Percentiles rank a stretch among this genome's conserved stretches.
Conservation (phyloP, 345 rosid species). For the Lenwebbia sp. region DNA sequence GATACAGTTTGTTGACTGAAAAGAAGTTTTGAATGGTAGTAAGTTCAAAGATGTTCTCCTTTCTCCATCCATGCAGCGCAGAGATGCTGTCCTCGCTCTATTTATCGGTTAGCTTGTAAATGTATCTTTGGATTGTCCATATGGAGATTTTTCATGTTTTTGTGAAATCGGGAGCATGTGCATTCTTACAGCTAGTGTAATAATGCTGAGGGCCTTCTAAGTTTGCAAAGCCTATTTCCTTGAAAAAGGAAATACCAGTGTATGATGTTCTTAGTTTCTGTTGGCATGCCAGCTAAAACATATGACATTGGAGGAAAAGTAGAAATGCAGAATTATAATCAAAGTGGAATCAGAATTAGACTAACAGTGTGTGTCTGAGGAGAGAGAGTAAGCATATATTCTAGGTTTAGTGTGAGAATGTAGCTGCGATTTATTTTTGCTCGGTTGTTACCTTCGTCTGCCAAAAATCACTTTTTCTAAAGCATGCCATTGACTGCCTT, state of each 20-base stretch:
- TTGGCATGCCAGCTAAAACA: neutral
- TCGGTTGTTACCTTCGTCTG: neutral
- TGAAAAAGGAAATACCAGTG: neutral
- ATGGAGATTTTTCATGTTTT: neutral
- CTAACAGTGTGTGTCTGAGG: neutral
- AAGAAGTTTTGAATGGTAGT: neutral
- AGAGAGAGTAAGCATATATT: neutral
- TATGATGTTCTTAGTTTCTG: neutral
- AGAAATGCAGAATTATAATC: neutral
- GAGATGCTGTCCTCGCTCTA: neutral
- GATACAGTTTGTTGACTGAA: neutral
- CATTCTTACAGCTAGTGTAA: neutral
- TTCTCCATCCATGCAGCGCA: neutral
- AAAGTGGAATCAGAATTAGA: neutral
- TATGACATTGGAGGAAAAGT: neutral
- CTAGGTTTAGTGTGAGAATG: neutral
- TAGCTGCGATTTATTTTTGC: neutral
- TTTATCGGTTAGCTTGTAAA: neutral
- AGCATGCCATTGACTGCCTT: neutral
- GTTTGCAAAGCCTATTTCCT: neutral
- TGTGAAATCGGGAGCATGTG: neutral
- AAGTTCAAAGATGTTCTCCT: neutral
- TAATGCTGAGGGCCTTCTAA: neutral
- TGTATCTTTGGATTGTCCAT: neutral
- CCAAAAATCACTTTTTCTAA: neutral